phyloP scores from a whole-genome alignment of 306 rosid genomes.

The Prunus kanzakura region DNA sequence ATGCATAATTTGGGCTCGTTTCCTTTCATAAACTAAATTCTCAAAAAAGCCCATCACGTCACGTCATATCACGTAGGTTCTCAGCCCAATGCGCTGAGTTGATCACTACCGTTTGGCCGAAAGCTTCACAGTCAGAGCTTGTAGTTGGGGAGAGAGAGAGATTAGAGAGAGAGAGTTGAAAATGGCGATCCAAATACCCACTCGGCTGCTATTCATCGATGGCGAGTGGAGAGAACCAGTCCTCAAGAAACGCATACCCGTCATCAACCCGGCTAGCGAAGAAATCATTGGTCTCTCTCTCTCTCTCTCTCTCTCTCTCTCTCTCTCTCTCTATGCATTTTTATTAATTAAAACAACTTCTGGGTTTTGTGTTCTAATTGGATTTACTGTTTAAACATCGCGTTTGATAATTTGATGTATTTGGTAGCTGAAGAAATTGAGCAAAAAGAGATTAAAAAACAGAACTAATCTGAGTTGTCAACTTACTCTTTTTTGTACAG shows the following conservation, averaged over 20 bases:
- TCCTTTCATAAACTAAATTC: too few species aligned
- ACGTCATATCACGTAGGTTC: not conserved
- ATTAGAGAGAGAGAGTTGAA: not conserved
- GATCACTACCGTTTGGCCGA: not conserved
- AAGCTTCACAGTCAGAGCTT: too few species aligned
- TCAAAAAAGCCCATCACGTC: not conserved
- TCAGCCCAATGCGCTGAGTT: not conserved
- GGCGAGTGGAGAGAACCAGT: conserved; percentile 80
- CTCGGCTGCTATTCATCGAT: conserved; percentile 65
- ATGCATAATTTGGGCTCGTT: too few species aligned
- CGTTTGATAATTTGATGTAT: not conserved
- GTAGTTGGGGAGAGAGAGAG: not conserved
- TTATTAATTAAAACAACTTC: not conserved
- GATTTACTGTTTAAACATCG: not conserved
- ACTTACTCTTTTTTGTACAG: not conserved
- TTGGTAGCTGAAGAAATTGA: conserved; percentile 3
- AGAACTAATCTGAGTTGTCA: not conserved
- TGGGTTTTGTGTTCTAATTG: not conserved
- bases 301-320: not conserved
- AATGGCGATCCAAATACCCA: conserved; percentile 68
- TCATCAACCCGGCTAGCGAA: conserved; percentile 80
- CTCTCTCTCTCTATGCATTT: not conserved
- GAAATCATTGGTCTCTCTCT: conserved; percentile 46
- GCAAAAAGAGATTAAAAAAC: not conserved
- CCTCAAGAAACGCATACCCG: conserved; percentile 68